Base-by-base conservation (phyloP, 306 rosid genomes). In the Ceratonia siliqua region DNA sequence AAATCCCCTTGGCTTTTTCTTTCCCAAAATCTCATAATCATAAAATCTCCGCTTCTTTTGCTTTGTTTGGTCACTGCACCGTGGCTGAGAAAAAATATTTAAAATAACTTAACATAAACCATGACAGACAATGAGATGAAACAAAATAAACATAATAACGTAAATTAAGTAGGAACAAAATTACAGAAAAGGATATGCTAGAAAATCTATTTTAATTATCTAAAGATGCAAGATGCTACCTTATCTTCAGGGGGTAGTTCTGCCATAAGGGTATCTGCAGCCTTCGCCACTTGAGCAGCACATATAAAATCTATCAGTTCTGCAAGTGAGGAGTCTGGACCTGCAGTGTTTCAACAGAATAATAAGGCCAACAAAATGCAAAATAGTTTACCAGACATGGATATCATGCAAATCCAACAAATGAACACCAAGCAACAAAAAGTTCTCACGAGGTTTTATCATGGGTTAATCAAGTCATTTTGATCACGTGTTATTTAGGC, bases 211-310 rank as follows among this genome's bases (percentile, higher is more conserved):
- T 69, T 67, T 46, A n/a, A 30, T 64, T 38, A 22, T 52, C 22
- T 38, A n/a, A 38, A 62, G 17, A 62, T 57, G 15, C 39, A 65
- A 75, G 36, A 61, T 17, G 66, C 57, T 91, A 91, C 98, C 92
- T 86, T 85, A n/a, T 81, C 87, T 67, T 86, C 93, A 36, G 84
- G 77, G 25, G 87, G 88, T 24, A 82, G 76, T 36, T 36, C 42
- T 7, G 42, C 36, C 53, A 71, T 49, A 71, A 83, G 80, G 66
- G 80, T 87, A 84, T 94, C 96, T 58, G 86, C 85, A 7, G 78
- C 89, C 83, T 81, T 89, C 13, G 89, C 85, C 79, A 79, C 61
- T 75, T 92, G 96, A 64, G 99, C 99, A 82, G 89, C 98, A 50
- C 71, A 65, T 32, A 95, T 88, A 70, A 92, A 92, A 74, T 95